Conservation (phyloP, 192 early-diverging fungal genomes). For the Backusella parvicylindrica region DNA sequence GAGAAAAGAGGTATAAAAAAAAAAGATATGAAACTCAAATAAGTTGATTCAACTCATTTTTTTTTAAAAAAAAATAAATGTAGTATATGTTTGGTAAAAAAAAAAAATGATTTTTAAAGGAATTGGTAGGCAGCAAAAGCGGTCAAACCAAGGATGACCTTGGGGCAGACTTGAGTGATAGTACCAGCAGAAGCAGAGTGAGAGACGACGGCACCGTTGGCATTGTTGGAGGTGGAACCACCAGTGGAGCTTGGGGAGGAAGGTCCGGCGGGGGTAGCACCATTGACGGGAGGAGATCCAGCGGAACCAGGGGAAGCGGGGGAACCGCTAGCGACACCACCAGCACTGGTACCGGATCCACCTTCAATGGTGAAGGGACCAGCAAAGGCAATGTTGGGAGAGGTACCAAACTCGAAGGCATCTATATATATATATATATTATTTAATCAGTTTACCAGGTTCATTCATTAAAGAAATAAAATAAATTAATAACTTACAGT, state of each 20-base stretch:
- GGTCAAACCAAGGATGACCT: not conserved
- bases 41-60: not conserved
- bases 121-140: constrained; percentile 1
- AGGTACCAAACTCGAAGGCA: constrained; percentile 28
- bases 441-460: too few relatives aligned
- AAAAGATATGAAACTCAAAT: not conserved
- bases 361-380: constrained; percentile 32
- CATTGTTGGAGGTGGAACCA: not conserved
- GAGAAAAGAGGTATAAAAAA: not conserved
- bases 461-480: too few relatives aligned
- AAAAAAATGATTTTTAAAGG: not conserved
- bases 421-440: not conserved
- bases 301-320: not conserved
- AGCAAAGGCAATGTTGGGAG: constrained; percentile 30
- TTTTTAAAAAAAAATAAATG: not conserved
- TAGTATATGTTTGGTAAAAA: not conserved
- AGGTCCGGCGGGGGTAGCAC: not conserved
- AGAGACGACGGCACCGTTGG: not conserved
- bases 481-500: constrained; percentile 1
- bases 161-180: not conserved
- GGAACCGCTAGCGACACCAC: not conserved
- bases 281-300: not conserved
- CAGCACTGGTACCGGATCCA: not conserved
- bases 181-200: not conserved
- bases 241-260: not conserved